Conservation (phyloP, 1,284 basidiomycete genomes). For the Inonotus obliquus region DNA sequence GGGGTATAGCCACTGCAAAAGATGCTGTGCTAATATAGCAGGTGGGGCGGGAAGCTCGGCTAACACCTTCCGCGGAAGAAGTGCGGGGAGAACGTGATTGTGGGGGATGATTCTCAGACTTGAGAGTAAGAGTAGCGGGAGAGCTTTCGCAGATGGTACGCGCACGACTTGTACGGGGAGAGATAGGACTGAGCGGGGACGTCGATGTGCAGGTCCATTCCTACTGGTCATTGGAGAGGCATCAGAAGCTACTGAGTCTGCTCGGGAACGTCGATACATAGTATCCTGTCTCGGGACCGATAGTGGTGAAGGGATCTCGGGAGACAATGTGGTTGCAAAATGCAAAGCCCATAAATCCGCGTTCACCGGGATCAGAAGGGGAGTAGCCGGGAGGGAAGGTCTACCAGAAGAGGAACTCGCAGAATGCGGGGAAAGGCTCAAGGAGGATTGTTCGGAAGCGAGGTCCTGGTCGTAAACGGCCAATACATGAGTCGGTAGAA, state of each 20-base stretch:
- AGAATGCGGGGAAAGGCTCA: background rate
- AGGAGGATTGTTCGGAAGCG: background rate
- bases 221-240: constrained; percentile 7
- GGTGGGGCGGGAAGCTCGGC: constrained; percentile 15
- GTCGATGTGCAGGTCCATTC: constrained; percentile 18
- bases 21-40: constrained; percentile 9
- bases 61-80: constrained; percentile 14
- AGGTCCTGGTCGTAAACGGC: constrained; percentile 18
- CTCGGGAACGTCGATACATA: background rate
- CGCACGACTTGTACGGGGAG: constrained; percentile 27
- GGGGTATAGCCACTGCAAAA: constrained; percentile 13
- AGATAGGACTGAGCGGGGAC: constrained; percentile 21
- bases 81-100: constrained; percentile 22
- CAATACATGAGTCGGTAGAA: constrained; percentile 18
- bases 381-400: constrained; percentile 16
- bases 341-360: constrained; percentile 23
- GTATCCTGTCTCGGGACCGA: background rate
- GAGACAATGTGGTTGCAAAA: constrained; percentile 23
- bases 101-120: constrained; percentile 24
- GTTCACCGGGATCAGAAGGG: constrained; percentile 27
- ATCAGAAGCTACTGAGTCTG: background rate
- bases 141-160: constrained; percentile 28
- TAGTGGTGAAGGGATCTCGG: constrained; percentile 13
- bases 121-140: constrained; percentile 31
- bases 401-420: constrained; percentile 1